phyloP scores from a whole-genome alignment of 495 filamentous ascomycete species.

The Daldinia bambusicola region DNA sequence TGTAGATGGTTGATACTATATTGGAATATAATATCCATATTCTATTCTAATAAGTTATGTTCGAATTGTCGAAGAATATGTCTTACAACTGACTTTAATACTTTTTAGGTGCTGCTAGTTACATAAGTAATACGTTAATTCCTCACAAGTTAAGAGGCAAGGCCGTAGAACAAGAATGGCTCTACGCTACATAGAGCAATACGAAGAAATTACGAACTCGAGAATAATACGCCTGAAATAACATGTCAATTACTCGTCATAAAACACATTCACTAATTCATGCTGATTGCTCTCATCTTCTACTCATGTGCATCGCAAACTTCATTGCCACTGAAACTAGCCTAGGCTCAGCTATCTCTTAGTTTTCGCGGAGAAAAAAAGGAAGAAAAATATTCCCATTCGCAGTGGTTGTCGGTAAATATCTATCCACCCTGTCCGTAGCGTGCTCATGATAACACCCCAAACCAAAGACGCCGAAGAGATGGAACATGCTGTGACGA shows the following conservation, averaged over 20 bases:
- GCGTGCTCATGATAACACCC: slow-evolving; percentile 43
- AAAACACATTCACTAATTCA: neutral
- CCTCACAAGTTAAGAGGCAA: neutral
- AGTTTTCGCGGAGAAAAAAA: slow-evolving; percentile 18
- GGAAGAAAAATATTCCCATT: neutral
- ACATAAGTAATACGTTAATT: neutral
- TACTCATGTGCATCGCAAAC: slow-evolving; percentile 42
- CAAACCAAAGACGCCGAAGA: slow-evolving; percentile 54
- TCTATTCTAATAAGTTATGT: neutral
- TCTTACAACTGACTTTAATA: neutral
- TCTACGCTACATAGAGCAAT: neutral
- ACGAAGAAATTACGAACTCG: neutral
- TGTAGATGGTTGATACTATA: neutral
- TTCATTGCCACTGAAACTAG: slow-evolving; percentile 44
- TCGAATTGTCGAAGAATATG: neutral
- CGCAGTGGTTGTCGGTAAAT: slow-evolving; percentile 31
- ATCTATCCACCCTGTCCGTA: slow-evolving; percentile 38
- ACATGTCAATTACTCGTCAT: neutral
- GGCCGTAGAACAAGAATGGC: neutral
- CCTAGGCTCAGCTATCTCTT: slow-evolving; percentile 28
- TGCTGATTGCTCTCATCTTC: neutral
- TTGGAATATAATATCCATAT: neutral
- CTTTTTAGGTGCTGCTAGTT: too few species aligned
- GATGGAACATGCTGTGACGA: slow-evolving; percentile 47
- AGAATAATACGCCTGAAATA: neutral